Evolutionary conservation across 192 early-diverging fungal genomes (phyloP).

Genomic region (Coemansia sp.): DNA sequence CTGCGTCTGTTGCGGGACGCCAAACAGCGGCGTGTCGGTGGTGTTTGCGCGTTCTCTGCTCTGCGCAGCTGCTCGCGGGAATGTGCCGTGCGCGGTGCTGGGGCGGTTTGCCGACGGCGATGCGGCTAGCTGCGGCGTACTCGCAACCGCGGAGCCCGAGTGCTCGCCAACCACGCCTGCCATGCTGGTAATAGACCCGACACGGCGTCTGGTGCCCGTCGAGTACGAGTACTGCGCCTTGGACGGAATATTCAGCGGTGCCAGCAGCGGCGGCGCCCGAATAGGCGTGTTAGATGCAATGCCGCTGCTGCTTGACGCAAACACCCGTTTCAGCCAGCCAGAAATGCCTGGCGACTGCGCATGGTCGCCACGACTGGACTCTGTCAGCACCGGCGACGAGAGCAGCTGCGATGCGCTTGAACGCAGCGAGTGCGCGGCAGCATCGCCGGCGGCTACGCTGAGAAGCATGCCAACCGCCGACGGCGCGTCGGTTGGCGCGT

Average conservation of each 20-base stretch:
- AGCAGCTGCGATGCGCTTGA: neutral
- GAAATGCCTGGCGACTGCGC: conserved; percentile 31
- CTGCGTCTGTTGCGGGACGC: conserved; percentile 11
- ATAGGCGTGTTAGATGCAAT: conserved; percentile 6
- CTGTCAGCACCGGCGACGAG: conserved; percentile 3
- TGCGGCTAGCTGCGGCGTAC: neutral
- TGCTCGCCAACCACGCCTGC: conserved; percentile 1
- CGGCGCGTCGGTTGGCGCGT: conserved; percentile 25
- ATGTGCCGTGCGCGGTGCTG: conserved; percentile 26
- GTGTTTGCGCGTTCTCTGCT: conserved; percentile 30
- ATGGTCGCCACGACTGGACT: conserved; percentile 8
- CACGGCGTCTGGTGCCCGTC: conserved; percentile 24
- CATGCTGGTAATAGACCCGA: conserved; percentile 16
- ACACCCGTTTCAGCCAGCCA: conserved; percentile 49
- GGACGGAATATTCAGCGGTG: conserved; percentile 32
- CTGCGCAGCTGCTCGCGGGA: conserved; percentile 16
- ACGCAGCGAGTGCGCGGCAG: neutral
- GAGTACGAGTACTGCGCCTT: conserved; percentile 55
- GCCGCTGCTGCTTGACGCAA: conserved; percentile 23
- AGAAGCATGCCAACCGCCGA: conserved; percentile 2
- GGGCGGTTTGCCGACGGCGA: conserved; percentile 24
- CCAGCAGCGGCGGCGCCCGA: conserved; percentile 19
- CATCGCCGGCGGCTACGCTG: neutral
- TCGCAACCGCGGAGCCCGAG: neutral
- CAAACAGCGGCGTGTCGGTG: conserved; percentile 2